Base-by-base conservation (phyloP, 371 early-diverging fungal genomes). In the Actinomortierella ambigua region DNA sequence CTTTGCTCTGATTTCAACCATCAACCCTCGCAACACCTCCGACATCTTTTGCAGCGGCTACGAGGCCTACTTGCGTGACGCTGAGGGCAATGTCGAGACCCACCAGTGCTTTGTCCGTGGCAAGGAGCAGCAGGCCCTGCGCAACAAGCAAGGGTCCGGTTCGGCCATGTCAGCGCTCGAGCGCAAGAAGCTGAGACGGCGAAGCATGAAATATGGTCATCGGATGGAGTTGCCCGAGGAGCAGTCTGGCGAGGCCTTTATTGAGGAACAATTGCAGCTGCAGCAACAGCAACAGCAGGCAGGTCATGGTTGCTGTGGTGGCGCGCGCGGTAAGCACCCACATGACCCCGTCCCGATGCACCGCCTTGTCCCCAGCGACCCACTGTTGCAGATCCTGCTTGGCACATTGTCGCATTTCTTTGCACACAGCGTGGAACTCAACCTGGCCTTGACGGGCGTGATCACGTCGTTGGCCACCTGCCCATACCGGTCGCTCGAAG, bases 381-480 rank as follows among this genome's bases (percentile, higher is more conserved):
- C 88, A 0, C 64, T 91, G 11, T 65, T 92, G 8, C 88, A 88
- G 42, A 85, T 81, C 41, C 71, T 92, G 41, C 73, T 91, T 34
- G 79, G 77, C 14, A 73, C 89, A 11, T 80, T 92, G 27, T 80
- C 85, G 11, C 88, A 87, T 53, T 95, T 94, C 59, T 96, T 95
- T 76, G 86, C 88, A 0, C 95, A 96, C 64, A 89, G 95, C 14
- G 87, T 90, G 26, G 91, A 92, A 47, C 85, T 95, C 59, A 98
- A 98, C 70, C 64, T 98, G 64, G 94, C 94, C 0, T 75, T 98
- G 43, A 95, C 96, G 0, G 95, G 94, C 18, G 93, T 94, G 15
- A 77, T 98, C 20, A 85, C 93, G 0, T 90, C 92, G 6, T 77
- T 98, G 52, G 91, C 90, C 1, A 76, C 87, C 3, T 94, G 93